phyloP scores from a whole-genome alignment of 106 monocot genomes.

The Alisma plantagoaquatica region DNA sequence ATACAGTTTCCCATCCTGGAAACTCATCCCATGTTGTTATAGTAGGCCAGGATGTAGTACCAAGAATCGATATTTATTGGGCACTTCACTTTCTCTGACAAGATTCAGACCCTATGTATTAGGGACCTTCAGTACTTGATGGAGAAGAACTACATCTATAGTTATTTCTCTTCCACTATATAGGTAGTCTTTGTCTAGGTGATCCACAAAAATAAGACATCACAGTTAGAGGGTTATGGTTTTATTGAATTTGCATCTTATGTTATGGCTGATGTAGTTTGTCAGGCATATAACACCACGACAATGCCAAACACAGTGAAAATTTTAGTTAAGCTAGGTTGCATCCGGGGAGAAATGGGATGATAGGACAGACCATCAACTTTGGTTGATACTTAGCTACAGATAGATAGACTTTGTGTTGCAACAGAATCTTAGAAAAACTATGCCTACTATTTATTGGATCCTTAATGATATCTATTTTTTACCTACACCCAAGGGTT shows the following conservation, averaged over 20 bases:
- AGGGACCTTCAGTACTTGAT: constrained; percentile 92
- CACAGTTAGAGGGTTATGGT: constrained; percentile 76
- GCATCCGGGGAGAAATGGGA: constrained; percentile 61
- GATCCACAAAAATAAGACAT: constrained; percentile 68
- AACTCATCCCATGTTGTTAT: neutral
- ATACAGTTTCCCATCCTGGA: no score
- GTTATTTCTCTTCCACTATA: constrained; percentile 46
- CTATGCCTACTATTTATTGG: no score
- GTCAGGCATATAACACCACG: constrained; percentile 70
- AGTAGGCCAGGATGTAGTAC: constrained; percentile 15
- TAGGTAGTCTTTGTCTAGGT: constrained; percentile 81
- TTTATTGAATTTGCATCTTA: constrained; percentile 73
- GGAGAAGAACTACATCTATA: constrained; percentile 63
- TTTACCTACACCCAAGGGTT: no score
- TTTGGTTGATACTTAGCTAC: constrained; percentile 83
- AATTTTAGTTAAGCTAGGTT: constrained; percentile 80
- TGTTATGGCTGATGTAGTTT: constrained; percentile 53
- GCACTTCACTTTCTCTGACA: constrained; percentile 26
- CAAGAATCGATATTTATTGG: constrained; percentile 5
- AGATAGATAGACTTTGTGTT: constrained; percentile 64
- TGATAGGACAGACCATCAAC: constrained; percentile 57
- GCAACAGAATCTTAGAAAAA: constrained; percentile 59
- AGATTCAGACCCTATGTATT: constrained; percentile 79
- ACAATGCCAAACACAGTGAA: constrained; percentile 63
- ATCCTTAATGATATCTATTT: no score